These are phyloP conservation scores for Cryptococcus sp. DNA, from an alignment of 1,284 basidiomycete genomes.

Conservation along the genomic window DNA sequence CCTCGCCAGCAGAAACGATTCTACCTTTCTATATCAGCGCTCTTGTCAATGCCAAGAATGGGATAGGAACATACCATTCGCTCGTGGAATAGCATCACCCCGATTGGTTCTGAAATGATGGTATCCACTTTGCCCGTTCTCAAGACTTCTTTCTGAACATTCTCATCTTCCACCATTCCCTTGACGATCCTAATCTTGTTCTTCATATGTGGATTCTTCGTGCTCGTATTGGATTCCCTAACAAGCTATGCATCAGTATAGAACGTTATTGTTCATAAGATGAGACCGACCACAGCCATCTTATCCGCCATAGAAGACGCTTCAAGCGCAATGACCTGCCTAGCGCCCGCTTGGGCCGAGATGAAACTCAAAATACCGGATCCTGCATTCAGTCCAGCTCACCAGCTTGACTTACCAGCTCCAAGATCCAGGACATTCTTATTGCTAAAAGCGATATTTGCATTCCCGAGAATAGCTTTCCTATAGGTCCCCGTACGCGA, in stretches of 20 bases:
- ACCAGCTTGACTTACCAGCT: conserved; percentile 36
- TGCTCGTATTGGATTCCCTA: conserved; percentile 38
- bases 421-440: conserved; percentile 51
- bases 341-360: conserved; percentile 51
- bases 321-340: conserved; percentile 52
- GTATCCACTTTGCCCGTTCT: conserved; percentile 50
- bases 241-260: conserved; percentile 30
- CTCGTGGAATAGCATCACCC: conserved; percentile 53
- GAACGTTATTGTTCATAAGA: neutral
- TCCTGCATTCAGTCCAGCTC: conserved; percentile 28
- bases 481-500: conserved; percentile 46
- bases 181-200: conserved; percentile 37
- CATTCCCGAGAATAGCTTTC: conserved; percentile 48
- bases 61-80: conserved; percentile 46
- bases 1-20: conserved; percentile 51
- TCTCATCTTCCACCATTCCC: conserved; percentile 44
- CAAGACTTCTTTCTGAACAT: conserved; percentile 37
- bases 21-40: conserved; percentile 21
- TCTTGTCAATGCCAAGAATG: conserved; percentile 19
- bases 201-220: conserved; percentile 38
- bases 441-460: conserved; percentile 39
- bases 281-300: conserved; percentile 43
- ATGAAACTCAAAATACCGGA: conserved; percentile 54
- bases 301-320: conserved; percentile 53
- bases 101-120: conserved; percentile 54